Evolutionary conservation across 495 filamentous ascomycete genomes (phyloP).

Genomic region (Thozetella sp.): DNA sequence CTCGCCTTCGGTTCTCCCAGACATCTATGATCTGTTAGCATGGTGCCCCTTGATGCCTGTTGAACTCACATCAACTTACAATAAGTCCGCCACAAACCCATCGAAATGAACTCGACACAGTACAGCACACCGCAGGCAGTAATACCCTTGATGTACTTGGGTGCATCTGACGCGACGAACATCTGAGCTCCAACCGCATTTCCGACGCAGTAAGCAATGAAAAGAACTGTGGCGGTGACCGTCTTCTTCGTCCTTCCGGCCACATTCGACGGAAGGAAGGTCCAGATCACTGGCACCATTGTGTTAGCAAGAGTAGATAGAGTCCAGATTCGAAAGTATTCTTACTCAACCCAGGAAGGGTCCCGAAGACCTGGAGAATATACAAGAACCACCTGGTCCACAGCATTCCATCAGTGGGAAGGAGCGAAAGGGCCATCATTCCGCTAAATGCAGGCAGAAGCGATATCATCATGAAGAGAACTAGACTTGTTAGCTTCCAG

Average conservation of each 20-base stretch:
- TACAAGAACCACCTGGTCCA: too few species aligned
- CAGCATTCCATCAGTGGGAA: neutral
- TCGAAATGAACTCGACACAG: neutral
- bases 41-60: neutral
- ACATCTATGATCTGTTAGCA: neutral
- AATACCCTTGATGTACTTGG: neutral
- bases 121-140: neutral
- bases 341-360: too few species aligned
- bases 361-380: too few species aligned
- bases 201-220: constrained; percentile 1
- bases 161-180: neutral
- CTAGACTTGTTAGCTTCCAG: neutral
- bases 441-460: neutral
- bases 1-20: neutral
- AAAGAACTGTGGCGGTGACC: neutral
- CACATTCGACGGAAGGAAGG: constrained; percentile 2
- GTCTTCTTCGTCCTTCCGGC: constrained; percentile 4
- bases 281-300: constrained; percentile 2
- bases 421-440: neutral
- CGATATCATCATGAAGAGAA: neutral
- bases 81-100: neutral
- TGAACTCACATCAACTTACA: neutral
- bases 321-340: neutral
- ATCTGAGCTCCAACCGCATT: neutral
- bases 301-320: neutral